phyloP scores from a whole-genome alignment of 1,284 basidiomycete genomes.

The Ganoderma multipileum region DNA sequence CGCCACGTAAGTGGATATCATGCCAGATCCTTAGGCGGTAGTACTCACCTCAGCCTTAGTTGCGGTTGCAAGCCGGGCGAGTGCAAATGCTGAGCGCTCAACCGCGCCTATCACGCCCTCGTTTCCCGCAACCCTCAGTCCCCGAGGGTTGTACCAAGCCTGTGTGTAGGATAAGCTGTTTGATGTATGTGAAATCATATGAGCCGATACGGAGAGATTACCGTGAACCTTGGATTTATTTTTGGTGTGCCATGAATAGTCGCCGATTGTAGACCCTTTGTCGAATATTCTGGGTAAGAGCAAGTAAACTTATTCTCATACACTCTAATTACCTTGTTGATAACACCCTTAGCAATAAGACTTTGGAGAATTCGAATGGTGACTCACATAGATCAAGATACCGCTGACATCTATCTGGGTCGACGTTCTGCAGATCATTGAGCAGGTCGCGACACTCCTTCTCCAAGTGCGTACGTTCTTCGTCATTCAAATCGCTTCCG shows the following conservation, averaged over 20 bases:
- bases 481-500: slow-evolving; percentile 30
- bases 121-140: slow-evolving; percentile 3
- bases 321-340: background rate
- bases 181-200: background rate
- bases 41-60: slow-evolving; percentile 40
- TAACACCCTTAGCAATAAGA: background rate
- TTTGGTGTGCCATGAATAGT: background rate
- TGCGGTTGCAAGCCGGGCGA: slow-evolving; percentile 63
- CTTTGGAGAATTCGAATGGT: background rate
- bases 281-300: background rate
- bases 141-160: background rate
- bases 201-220: background rate
- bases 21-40: background rate
- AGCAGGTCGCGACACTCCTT: slow-evolving; percentile 62
- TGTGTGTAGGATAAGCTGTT: slow-evolving; percentile 27
- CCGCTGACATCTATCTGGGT: slow-evolving; percentile 63
- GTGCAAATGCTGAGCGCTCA: slow-evolving; percentile 62
- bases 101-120: background rate
- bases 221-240: background rate
- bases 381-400: slow-evolving; percentile 70
- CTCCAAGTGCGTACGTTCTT: slow-evolving; percentile 47
- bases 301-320: background rate
- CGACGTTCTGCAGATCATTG: slow-evolving; percentile 57
- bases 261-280: background rate
- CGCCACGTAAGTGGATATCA: slow-evolving; percentile 45